Base-by-base conservation (phyloP, 1,284 basidiomycete species). In the Ganoderma boninense region DNA sequence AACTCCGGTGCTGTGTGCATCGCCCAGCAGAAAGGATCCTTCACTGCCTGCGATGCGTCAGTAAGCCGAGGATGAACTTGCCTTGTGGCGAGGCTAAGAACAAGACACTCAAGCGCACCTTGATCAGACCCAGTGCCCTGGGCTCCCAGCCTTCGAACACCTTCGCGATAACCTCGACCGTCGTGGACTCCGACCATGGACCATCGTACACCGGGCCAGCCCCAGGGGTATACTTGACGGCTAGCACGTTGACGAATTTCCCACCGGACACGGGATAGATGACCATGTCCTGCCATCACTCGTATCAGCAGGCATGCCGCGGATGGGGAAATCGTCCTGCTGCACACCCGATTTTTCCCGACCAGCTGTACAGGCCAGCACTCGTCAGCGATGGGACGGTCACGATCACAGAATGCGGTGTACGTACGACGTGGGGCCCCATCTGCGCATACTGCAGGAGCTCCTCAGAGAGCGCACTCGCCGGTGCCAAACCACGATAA, bases 61-160 rank as follows among this genome's bases (percentile, higher is more conserved):
- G 32, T 26, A n/a, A 46, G 26, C 10, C 18, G 13, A 5, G 8
- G 1, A 20, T 7, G 78, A 71, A 18, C 26, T 26, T 3, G 13
- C 11, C 4, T 57, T 23, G n/a, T 40, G 38, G 8, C n/a, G 42
- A 6, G 38, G 20, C n/a, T 11, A 49, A 13, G 26, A n/a, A n/a
- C n/a, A 1, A 0, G 38, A 11, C 38, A 56, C n/a, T 11, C 20
- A 38, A 26, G 8, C 65, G 6, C 8, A 67, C 67, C 61, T 73
- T 69, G 35, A 80, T 65, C 38, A 80, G 32, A 6, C 72, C 71
- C 20, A 70, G 57, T 4, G 78, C 76, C 35, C 77, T 75, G 29
- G 75, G 70, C 40, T 79, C 78, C 78, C 78, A 81, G 1, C 72
- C 71, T 5, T 46, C 63, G 49, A 69, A 79, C 23, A 69, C 49